A percentile compares a stretch with the other conserved stretches of the same genome.
phyloP scores from a whole-genome alignment of 306 rosid genomes.

The Prunus persica region DNA sequence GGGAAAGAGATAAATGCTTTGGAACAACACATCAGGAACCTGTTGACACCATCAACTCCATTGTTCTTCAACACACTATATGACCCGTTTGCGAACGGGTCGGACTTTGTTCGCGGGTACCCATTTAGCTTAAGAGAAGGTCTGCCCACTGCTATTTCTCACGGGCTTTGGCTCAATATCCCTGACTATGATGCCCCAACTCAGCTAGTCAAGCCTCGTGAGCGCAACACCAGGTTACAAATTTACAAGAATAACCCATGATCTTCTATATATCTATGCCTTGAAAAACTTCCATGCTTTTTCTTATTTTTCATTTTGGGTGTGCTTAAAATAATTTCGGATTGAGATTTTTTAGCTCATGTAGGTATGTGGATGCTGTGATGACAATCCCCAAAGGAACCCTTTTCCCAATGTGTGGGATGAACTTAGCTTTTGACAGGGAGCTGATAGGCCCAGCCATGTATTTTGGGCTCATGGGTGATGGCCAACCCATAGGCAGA shows the following conservation, averaged over 20 bases:
- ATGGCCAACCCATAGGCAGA: constrained; percentile 46
- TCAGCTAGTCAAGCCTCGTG: constrained; percentile 50
- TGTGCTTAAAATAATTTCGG: not conserved
- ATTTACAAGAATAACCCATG: not conserved
- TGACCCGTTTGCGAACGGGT: constrained; percentile 48
- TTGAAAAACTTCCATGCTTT: not conserved
- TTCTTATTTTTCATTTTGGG: not conserved
- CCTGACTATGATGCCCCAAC: constrained; percentile 66
- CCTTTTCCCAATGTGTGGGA: constrained; percentile 51
- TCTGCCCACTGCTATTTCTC: constrained; percentile 67
- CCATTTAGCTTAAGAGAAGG: constrained; percentile 75
- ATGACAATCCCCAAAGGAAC: constrained; percentile 48
- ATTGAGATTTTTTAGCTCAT: not conserved
- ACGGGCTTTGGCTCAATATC: constrained; percentile 73
- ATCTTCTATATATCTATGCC: not conserved
- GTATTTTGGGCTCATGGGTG: constrained; percentile 57
- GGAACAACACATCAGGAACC: constrained; percentile 39
- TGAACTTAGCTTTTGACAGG: constrained; percentile 47
- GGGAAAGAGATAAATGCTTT: constrained; percentile 44
- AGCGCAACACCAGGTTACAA: constrained; percentile 42
- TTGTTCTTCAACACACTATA: constrained; percentile 42
- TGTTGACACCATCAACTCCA: constrained; percentile 42
- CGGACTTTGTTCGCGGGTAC: constrained; percentile 65
- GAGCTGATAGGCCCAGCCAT: constrained; percentile 49
- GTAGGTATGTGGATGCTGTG: constrained; percentile 42